These are phyloP conservation scores for Candida saitoana DNA, from an alignment of 805 yeast species.

Conservation along the genomic window DNA sequence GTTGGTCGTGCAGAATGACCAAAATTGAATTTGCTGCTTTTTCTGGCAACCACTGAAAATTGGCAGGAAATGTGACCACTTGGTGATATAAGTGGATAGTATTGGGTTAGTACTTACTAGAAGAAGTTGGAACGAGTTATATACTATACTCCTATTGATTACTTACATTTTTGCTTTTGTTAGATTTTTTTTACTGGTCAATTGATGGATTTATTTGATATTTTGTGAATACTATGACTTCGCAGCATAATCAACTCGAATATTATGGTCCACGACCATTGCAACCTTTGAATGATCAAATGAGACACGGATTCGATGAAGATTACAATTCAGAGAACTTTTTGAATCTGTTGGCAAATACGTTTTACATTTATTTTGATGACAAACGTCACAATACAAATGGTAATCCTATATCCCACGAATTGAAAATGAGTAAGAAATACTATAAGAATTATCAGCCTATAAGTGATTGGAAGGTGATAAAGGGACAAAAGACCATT, in stretches of 20 bases:
- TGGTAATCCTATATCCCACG: conserved; percentile 69
- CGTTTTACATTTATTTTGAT: conserved; percentile 80
- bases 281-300: conserved; percentile 49
- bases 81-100: background rate
- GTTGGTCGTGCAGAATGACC: background rate
- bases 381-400: conserved; percentile 89
- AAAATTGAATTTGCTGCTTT: background rate
- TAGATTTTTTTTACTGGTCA: background rate
- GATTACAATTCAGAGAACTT: conserved; percentile 57
- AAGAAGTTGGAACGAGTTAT: too few species aligned
- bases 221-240: background rate
- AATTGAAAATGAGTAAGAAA: conserved; percentile 42
- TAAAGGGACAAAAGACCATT: conserved; percentile 87
- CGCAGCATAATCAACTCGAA: conserved; percentile 2
- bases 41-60: too few species aligned
- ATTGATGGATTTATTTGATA: background rate
- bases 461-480: conserved; percentile 84
- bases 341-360: conserved; percentile 53
- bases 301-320: conserved; percentile 64
- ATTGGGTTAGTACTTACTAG: too few species aligned
- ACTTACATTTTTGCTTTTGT: background rate
- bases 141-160: background rate
- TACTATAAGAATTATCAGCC: conserved; percentile 56
- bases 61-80: background rate
- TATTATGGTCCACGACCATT: conserved; percentile 33